Conservation (phyloP, 257 asterid genomes). For the Lycium ferocissimum region DNA sequence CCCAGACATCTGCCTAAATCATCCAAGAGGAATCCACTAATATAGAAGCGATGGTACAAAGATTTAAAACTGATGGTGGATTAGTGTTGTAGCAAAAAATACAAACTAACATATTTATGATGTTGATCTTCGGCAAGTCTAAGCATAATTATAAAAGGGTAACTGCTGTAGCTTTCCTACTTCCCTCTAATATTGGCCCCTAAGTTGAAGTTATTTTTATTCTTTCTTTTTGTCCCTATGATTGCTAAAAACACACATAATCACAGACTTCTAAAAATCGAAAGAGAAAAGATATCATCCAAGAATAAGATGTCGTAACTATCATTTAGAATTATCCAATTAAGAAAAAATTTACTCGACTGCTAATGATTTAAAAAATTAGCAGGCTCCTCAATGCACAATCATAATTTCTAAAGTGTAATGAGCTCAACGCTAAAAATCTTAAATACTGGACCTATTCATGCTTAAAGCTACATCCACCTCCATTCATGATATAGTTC, state of each 20-base stretch:
- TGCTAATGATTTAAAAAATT: neutral
- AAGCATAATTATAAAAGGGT: too few relatives aligned
- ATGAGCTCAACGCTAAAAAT: neutral
- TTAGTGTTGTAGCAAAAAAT: slow-evolving; percentile 8
- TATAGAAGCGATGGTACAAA: slow-evolving; percentile 14
- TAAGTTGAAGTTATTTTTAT: neutral
- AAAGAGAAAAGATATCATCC: too few relatives aligned
- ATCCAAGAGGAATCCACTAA: neutral
- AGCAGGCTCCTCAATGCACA: neutral
- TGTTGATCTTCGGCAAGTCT: neutral
- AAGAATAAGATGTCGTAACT: too few relatives aligned
- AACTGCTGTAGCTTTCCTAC: too few relatives aligned
- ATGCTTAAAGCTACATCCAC: neutral
- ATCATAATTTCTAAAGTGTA: neutral
- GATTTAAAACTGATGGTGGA: neutral
- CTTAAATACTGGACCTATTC: neutral
- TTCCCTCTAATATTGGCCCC: neutral
- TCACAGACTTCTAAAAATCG: too few relatives aligned
- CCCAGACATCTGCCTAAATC: too few relatives aligned
- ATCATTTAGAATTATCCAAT: neutral
- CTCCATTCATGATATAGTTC: neutral
- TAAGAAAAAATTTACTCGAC: neutral
- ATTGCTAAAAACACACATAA: too few relatives aligned
- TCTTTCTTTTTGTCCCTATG: too few relatives aligned
- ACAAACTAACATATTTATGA: neutral